phyloP scores from a whole-genome alignment of 306 rosid genomes.

The Malus sieversii region DNA sequence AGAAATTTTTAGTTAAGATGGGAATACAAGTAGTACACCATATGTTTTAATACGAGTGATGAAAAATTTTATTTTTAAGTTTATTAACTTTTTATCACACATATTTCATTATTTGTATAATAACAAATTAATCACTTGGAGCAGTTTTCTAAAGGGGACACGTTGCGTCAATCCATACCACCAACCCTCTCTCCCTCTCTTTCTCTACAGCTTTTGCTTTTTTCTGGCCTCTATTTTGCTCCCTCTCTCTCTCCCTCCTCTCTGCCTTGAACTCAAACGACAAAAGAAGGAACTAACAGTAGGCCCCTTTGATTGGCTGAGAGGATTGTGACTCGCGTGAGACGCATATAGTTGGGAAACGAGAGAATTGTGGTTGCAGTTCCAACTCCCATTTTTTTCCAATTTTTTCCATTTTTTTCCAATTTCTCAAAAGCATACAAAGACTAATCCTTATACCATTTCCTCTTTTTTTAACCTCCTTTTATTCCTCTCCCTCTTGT shows the following conservation, averaged over 20 bases:
- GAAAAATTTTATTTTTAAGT: too few species aligned
- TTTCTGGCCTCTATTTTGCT: not conserved
- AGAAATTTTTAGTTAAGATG: too few species aligned
- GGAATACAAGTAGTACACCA: too few species aligned
- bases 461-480: not conserved
- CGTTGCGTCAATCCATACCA: conserved; percentile 4
- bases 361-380: conserved; percentile 14
- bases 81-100: too few species aligned
- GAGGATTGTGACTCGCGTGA: not conserved
- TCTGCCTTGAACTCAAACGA: not conserved
- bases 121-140: not conserved
- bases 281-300: not conserved
- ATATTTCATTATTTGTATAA: too few species aligned
- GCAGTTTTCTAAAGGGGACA: not conserved
- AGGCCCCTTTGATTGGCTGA: not conserved
- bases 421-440: not conserved
- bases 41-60: too few species aligned
- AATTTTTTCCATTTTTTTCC: too few species aligned
- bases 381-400: not conserved
- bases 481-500: not conserved
- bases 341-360: conserved; percentile 1
- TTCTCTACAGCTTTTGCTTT: not conserved
- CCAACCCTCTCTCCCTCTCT: not conserved
- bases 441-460: not conserved
- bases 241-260: not conserved